These are phyloP conservation scores for Aspergillus sclerotiicarbonarius DNA, from an alignment of 495 filamentous ascomycete species.

Conservation along the genomic window DNA sequence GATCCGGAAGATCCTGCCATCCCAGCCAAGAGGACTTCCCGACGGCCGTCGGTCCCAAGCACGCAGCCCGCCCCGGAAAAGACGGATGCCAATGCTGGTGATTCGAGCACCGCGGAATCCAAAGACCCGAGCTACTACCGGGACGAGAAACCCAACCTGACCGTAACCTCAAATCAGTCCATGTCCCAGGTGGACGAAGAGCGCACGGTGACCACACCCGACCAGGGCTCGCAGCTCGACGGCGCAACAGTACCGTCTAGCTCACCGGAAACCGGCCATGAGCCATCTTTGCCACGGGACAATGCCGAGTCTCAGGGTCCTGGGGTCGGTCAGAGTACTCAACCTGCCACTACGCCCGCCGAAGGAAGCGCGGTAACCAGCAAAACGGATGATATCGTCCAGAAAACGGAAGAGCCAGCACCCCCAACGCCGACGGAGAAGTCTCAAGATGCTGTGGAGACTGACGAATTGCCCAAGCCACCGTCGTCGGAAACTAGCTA, in stretches of 20 bases:
- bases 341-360: neutral
- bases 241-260: constrained; percentile 20
- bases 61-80: constrained; percentile 56
- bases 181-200: constrained; percentile 36
- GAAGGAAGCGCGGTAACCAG: constrained; percentile 3
- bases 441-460: constrained; percentile 11
- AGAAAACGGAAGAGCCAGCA: constrained; percentile 9
- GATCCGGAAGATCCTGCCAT: constrained; percentile 57
- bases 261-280: constrained; percentile 16
- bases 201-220: constrained; percentile 12
- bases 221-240: constrained; percentile 25
- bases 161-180: constrained; percentile 33
- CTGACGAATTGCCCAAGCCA: constrained; percentile 12
- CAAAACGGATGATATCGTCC: constrained; percentile 11
- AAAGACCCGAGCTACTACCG: constrained; percentile 46
- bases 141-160: constrained; percentile 51
- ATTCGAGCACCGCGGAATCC: constrained; percentile 56
- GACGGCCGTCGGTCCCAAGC: constrained; percentile 51
- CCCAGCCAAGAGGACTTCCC: constrained; percentile 65
- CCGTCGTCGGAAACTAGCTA: constrained; percentile 14
- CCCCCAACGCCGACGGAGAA: constrained; percentile 5
- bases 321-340: neutral
- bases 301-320: constrained; percentile 7
- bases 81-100: constrained; percentile 45
- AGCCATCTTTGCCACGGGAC: constrained; percentile 10